Conservation (phyloP, 164 flowering plant genomes). For the Liquidambar formosana region DNA sequence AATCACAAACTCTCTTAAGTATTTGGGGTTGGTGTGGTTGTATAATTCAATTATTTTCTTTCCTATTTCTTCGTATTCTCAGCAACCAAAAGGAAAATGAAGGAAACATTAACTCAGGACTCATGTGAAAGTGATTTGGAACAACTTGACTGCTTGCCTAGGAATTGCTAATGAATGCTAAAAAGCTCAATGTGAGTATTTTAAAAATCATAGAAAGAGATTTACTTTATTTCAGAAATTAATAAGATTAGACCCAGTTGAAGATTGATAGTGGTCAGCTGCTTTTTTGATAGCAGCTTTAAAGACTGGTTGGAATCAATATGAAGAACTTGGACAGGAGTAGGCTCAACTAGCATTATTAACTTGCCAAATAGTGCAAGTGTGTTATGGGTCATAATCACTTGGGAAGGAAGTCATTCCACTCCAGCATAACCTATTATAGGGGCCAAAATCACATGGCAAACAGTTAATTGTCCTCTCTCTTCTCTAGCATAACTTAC, state of each 20-base stretch:
- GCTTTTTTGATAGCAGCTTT: neutral
- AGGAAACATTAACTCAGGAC: too few species aligned
- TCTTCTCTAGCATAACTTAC: too few species aligned
- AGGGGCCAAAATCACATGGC: too few species aligned
- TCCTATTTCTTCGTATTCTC: too few species aligned
- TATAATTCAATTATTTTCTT: too few species aligned
- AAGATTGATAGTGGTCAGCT: neutral
- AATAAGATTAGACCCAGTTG: neutral
- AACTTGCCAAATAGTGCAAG: neutral
- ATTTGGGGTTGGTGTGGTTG: too few species aligned
- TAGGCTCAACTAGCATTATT: neutral
- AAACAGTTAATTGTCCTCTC: too few species aligned
- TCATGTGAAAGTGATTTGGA: too few species aligned
- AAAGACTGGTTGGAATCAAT: neutral
- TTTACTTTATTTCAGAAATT: neutral
- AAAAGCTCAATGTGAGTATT: neutral
- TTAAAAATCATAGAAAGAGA: neutral
- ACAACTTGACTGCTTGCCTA: too few species aligned
- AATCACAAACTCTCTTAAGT: too few species aligned
- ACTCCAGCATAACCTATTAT: neutral
- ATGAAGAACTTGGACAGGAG: neutral
- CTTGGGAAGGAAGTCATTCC: neutral
- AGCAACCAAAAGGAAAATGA: too few species aligned
- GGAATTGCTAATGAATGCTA: neutral
- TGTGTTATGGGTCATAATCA: neutral